phyloP scores from a whole-genome alignment of 2,329 filamentous ascomycete species.

The Calonectria leucothoes region DNA sequence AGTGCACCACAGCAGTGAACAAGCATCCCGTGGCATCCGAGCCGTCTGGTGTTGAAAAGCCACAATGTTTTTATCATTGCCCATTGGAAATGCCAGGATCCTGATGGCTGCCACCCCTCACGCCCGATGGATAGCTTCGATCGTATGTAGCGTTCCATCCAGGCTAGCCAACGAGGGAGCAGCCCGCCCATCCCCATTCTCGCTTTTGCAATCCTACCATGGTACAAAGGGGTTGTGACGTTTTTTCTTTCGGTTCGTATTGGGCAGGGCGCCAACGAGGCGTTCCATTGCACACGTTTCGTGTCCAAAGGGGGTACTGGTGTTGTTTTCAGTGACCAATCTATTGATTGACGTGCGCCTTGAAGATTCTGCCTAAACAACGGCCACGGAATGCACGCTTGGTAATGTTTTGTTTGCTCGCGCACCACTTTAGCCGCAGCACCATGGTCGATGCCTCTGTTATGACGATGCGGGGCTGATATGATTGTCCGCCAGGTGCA shows the following conservation, averaged over 20 bases:
- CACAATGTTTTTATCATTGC: not conserved
- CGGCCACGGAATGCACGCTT: not conserved
- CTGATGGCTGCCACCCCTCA: not conserved
- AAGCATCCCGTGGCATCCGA: not conserved
- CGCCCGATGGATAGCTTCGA: conserved; percentile 8
- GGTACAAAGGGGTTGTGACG: not conserved
- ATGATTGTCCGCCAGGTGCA: not conserved
- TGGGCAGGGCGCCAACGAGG: not conserved
- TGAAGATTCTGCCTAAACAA: not conserved
- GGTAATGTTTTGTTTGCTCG: not conserved
- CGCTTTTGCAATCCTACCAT: not conserved
- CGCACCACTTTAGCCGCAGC: conserved; percentile 14
- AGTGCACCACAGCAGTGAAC: not conserved
- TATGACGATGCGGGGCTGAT: not conserved
- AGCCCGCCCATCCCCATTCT: conserved; percentile 17
- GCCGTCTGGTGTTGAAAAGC: not conserved
- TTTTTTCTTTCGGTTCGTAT: not conserved
- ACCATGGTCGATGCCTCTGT: conserved; percentile 1
- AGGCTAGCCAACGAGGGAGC: conserved; percentile 14
- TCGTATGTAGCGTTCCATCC: conserved; percentile 23
- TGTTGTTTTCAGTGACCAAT: not conserved
- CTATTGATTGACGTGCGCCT: not conserved
- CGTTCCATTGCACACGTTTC: conserved; percentile 3
- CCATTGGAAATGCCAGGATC: conserved; percentile 11
- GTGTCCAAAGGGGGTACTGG: not conserved